Percentiles rank a stretch among this genome's conserved stretches.
These are phyloP conservation scores for Tylopilus rubrobrunneus DNA, from an alignment of 768 basidiomycete genomes.

Conservation along the genomic window DNA sequence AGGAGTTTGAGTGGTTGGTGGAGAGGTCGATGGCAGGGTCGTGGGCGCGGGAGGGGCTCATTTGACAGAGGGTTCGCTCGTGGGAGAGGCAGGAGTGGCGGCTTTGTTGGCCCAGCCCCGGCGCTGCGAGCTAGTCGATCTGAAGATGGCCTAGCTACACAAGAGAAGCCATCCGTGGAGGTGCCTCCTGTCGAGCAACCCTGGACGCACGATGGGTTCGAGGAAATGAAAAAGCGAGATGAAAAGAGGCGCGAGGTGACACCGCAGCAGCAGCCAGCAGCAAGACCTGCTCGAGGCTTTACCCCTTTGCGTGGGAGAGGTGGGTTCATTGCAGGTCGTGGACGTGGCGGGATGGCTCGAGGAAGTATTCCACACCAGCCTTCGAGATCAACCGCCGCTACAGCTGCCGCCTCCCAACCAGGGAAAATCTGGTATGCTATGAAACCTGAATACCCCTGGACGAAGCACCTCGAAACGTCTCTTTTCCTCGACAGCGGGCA, in stretches of 20 bases:
- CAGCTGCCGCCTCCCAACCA: conserved; percentile 22
- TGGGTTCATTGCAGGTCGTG: conserved; percentile 38
- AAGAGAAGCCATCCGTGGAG: conserved; percentile 23
- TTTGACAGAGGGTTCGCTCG: conserved; percentile 35
- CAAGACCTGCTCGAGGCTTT: conserved; percentile 32
- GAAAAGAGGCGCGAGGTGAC: conserved; percentile 42
- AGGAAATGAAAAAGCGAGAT: conserved; percentile 78
- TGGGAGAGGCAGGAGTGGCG: conserved; percentile 57
- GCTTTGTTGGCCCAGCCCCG: conserved; percentile 23
- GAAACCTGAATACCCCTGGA: conserved; percentile 82
- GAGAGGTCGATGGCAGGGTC: conserved; percentile 73
- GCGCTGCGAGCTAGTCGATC: conserved; percentile 13
- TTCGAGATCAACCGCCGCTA: conserved; percentile 26
- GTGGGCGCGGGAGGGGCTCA: conserved; percentile 55
- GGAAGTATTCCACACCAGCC: conserved; percentile 35
- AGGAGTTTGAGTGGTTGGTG: conserved; percentile 86
- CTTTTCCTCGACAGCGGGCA: conserved; percentile 61
- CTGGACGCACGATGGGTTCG: conserved; percentile 87
- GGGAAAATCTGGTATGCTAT: conserved; percentile 64
- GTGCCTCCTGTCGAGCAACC: conserved; percentile 61
- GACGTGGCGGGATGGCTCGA: conserved; percentile 45
- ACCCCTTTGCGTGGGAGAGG: conserved; percentile 44
- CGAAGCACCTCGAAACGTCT: conserved; percentile 75
- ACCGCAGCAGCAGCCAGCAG: conserved; percentile 30
- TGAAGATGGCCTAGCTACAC: conserved; percentile 17